Evolutionary conservation across 306 rosid species (phyloP).

Genomic region (Abrus precatorius): DNA sequence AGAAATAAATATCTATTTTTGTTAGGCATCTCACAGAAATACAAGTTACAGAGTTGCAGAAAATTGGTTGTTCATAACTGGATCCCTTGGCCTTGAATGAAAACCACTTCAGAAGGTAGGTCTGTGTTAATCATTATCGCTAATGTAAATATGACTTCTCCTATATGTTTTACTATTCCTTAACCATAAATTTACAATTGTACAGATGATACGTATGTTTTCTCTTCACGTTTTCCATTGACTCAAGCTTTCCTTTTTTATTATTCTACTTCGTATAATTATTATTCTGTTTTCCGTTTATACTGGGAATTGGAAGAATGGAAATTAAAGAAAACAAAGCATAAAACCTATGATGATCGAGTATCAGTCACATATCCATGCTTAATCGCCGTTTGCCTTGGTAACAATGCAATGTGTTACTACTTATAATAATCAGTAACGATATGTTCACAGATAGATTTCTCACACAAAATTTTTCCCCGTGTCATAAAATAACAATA

Average conservation of each 20-base stretch:
- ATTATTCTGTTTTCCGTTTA: not conserved
- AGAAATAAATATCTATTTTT: not conserved
- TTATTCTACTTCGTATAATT: not conserved
- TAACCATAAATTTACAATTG: not conserved
- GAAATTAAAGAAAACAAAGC: constrained; percentile 11
- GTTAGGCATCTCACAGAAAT: not conserved
- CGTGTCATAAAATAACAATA: not conserved
- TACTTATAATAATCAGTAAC: no score
- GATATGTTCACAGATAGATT: not conserved
- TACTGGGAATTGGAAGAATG: not conserved
- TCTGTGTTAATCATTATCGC: not conserved
- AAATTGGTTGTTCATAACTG: not conserved
- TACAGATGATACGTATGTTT: not conserved
- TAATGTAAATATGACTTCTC: not conserved
- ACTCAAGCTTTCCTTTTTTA: not conserved
- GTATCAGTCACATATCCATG: not conserved
- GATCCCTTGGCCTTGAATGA: not conserved
- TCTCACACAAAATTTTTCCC: not conserved
- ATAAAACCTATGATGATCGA: not conserved
- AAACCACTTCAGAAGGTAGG: constrained; percentile 1
- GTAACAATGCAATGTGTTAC: not conserved
- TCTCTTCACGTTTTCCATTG: not conserved
- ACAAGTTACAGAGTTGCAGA: not conserved
- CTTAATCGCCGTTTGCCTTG: not conserved
- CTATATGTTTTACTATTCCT: not conserved